Evolutionary conservation across 1,139 yeast genomes (phyloP).

Genomic region (Yamadazyma spencermartinsiae): DNA sequence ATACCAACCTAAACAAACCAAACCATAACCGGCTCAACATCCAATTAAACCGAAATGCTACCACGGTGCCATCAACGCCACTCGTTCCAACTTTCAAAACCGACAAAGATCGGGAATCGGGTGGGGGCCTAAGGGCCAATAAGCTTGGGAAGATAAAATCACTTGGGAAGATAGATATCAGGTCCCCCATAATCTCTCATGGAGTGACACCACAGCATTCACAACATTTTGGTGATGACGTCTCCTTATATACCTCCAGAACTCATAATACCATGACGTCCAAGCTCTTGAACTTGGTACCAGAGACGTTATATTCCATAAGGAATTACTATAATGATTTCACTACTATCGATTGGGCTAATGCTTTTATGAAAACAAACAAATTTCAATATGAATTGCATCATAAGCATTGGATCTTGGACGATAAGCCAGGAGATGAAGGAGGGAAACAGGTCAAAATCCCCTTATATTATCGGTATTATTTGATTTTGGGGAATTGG

Average conservation of each 20-base stretch:
- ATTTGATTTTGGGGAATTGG: conserved; percentile 45
- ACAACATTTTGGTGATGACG: conserved; percentile 9
- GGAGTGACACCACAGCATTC: conserved; percentile 13
- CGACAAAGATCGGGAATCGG: conserved; percentile 4
- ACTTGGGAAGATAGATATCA: conserved; percentile 23
- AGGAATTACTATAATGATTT: conserved; percentile 58
- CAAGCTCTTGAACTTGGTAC: conserved; percentile 19
- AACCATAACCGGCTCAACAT: conserved; percentile 3
- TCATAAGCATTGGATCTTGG: conserved; percentile 19
- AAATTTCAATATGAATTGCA: conserved; percentile 42
- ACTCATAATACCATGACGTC: conserved; percentile 22
- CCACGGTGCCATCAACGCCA: conserved; percentile 13
- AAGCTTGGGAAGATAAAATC: conserved; percentile 21
- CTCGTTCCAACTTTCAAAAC: conserved; percentile 1
- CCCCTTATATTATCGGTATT: conserved; percentile 27
- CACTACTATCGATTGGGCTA: conserved; percentile 71
- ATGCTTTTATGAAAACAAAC: conserved; percentile 51
- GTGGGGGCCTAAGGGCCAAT: conserved; percentile 1
- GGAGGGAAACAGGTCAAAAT: conserved; percentile 11
- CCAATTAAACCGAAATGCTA: conserved; percentile 6
- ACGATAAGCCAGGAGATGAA: background rate
- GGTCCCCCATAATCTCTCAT: conserved; percentile 18
- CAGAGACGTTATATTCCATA: conserved; percentile 21
- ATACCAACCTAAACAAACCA: conserved; percentile 4
- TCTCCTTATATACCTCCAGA: conserved; percentile 19